phyloP scores from a whole-genome alignment of 2,329 filamentous ascomycete species.

The Raffaelea albimanens region DNA sequence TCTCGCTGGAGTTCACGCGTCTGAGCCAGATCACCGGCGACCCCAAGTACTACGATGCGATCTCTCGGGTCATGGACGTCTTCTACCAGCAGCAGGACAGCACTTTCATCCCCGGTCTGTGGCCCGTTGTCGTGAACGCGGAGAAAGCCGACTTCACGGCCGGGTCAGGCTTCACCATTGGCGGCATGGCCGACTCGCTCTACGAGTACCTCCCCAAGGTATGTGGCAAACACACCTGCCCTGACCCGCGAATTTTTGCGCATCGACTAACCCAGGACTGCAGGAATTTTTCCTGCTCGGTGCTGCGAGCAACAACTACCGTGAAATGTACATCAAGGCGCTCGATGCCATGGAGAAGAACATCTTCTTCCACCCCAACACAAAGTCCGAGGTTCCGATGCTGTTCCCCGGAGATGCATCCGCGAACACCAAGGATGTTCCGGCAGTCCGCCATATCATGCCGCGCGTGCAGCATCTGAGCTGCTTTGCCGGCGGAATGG shows the following conservation, averaged over 20 bases:
- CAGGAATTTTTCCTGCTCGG: slow-evolving; percentile 41
- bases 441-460: slow-evolving; percentile 21
- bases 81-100: slow-evolving; percentile 55
- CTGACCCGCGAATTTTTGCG: too few species aligned
- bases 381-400: slow-evolving; percentile 1
- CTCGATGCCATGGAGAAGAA: slow-evolving; percentile 24
- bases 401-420: slow-evolving; percentile 12
- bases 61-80: slow-evolving; percentile 62
- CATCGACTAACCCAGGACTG: not conserved
- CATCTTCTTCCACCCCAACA: slow-evolving; percentile 13
- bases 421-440: slow-evolving; percentile 42
- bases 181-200: slow-evolving; percentile 36
- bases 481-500: slow-evolving; percentile 35
- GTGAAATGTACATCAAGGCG: slow-evolving; percentile 53
- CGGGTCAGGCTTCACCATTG: slow-evolving; percentile 31
- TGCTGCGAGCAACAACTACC: slow-evolving; percentile 53
- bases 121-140: slow-evolving; percentile 58
- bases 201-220: slow-evolving; percentile 56
- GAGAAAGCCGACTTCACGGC: slow-evolving; percentile 36
- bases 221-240: slow-evolving; percentile 16
- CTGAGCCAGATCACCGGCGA: slow-evolving; percentile 65
- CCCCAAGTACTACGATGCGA: slow-evolving; percentile 65
- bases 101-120: slow-evolving; percentile 63
- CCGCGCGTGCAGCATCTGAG: slow-evolving; percentile 29
- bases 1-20: slow-evolving; percentile 66